These are phyloP conservation scores for Blastobotrys illinoisensis DNA, from an alignment of 1,139 yeast species.

Conservation along the genomic window DNA sequence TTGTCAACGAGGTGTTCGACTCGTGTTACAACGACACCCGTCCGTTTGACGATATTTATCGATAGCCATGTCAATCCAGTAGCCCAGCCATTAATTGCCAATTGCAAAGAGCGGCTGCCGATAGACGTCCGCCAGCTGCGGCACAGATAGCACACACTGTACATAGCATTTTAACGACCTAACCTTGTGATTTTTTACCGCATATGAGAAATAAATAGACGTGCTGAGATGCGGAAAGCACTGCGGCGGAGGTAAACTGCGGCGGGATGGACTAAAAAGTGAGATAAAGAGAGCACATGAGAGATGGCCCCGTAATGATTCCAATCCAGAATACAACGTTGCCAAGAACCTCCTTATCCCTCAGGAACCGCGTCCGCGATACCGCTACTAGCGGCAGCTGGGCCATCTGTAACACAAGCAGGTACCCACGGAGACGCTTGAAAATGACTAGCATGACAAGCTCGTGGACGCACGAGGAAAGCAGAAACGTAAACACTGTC, in stretches of 20 bases:
- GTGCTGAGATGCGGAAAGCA: neutral
- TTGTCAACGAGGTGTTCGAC: slow-evolving; percentile 84
- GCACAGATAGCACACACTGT: neutral
- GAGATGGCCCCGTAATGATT: slow-evolving; percentile 81
- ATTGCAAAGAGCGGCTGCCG: too few relatives aligned
- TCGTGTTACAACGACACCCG: slow-evolving; percentile 93
- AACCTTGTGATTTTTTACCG: neutral
- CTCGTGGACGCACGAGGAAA: slow-evolving; percentile 84
- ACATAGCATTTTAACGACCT: neutral
- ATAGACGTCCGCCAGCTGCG: slow-evolving; percentile 23
- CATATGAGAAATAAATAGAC: neutral
- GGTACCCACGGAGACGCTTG: slow-evolving; percentile 70
- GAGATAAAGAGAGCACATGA: slow-evolving; percentile 79
- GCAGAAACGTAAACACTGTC: slow-evolving; percentile 69
- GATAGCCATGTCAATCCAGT: too few relatives aligned
- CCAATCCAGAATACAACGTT: slow-evolving; percentile 90
- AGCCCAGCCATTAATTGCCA: too few relatives aligned
- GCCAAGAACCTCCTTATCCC: slow-evolving; percentile 52
- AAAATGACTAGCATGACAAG: slow-evolving; percentile 88
- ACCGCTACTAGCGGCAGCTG: slow-evolving; percentile 44
- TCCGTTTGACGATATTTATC: slow-evolving; percentile 87
- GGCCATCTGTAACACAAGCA: slow-evolving; percentile 75
- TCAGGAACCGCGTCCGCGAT: slow-evolving; percentile 40
- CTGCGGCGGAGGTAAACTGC: too few relatives aligned
- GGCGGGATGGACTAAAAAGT: slow-evolving; percentile 61